Percentiles rank a stretch among this genome's conserved stretches.
Conservation (phyloP, 1,284 basidiomycete genomes). For the Ceratobasidium papillatum region DNA sequence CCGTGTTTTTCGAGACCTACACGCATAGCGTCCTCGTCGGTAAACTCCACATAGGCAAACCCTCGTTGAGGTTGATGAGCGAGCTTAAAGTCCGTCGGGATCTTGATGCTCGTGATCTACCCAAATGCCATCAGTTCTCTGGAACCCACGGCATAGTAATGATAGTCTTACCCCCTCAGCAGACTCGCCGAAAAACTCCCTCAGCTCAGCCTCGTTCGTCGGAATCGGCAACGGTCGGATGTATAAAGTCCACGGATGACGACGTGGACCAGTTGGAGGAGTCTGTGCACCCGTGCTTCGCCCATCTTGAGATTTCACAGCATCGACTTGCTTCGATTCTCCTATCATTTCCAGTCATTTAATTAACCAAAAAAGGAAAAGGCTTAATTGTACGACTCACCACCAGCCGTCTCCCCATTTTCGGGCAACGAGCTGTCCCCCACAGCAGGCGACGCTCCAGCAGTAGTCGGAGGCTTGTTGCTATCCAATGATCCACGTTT, state of each 20-base stretch:
- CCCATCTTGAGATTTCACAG: constrained; percentile 42
- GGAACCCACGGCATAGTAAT: neutral
- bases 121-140: neutral
- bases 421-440: constrained; percentile 15
- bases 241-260: constrained; percentile 86
- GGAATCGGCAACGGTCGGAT: constrained; percentile 68
- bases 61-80: constrained; percentile 46
- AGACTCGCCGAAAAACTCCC: constrained; percentile 77
- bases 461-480: constrained; percentile 41
- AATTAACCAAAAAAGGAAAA: neutral
- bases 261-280: constrained; percentile 68
- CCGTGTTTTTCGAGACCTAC: constrained; percentile 74
- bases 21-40: constrained; percentile 82
- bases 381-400: neutral
- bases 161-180: constrained; percentile 63
- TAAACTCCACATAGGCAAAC: constrained; percentile 84
- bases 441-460: constrained; percentile 29
- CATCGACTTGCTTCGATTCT: constrained; percentile 50
- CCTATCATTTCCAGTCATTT: neutral
- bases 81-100: constrained; percentile 56
- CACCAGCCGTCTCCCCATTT: neutral
- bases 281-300: constrained; percentile 66
- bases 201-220: constrained; percentile 72
- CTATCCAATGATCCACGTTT: constrained; percentile 40
- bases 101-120: constrained; percentile 76